A percentile compares a stretch with the other conserved stretches of the same genome.
Evolutionary conservation across 2,329 filamentous ascomycete genomes (phyloP).

Genomic region (Purpureocillium lavendulum): DNA sequence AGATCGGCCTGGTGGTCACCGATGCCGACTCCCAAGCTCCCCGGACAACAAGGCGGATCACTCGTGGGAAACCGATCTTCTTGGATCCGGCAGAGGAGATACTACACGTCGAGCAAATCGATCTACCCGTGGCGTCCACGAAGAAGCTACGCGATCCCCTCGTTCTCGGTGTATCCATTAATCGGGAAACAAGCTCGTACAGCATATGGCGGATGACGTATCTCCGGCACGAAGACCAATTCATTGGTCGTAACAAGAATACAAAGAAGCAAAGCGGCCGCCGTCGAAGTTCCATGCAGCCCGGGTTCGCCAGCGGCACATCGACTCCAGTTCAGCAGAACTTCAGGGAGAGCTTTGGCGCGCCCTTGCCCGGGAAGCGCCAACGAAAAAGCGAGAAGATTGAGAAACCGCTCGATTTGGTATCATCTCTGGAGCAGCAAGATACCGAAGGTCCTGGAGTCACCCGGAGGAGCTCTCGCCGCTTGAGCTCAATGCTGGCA

Average conservation of each 20-base stretch:
- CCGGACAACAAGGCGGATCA: slow-evolving; percentile 20
- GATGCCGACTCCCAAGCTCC: slow-evolving; percentile 33
- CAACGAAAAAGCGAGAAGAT: slow-evolving; percentile 41
- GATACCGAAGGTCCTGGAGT: slow-evolving; percentile 48
- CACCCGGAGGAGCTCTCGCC: slow-evolving; percentile 55
- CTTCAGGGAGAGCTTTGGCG: slow-evolving; percentile 71
- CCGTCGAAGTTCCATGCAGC: slow-evolving; percentile 56
- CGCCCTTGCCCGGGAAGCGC: slow-evolving; percentile 43
- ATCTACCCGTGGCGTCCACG: slow-evolving; percentile 39
- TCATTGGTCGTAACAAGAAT: slow-evolving; percentile 37
- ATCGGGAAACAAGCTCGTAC: slow-evolving; percentile 66
- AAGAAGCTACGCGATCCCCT: slow-evolving; percentile 40
- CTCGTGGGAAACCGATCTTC: slow-evolving; percentile 38
- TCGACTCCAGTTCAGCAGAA: slow-evolving; percentile 67
- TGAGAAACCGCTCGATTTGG: slow-evolving; percentile 52
- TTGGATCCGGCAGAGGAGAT: slow-evolving; percentile 75
- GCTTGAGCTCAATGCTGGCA: slow-evolving; percentile 86
- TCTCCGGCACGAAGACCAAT: slow-evolving; percentile 56
- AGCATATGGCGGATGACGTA: slow-evolving; percentile 82
- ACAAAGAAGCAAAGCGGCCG: slow-evolving; percentile 38
- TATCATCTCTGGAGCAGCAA: slow-evolving; percentile 59
- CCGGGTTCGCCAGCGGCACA: slow-evolving; percentile 62
- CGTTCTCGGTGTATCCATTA: slow-evolving; percentile 72
- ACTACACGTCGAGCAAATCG: slow-evolving; percentile 66
- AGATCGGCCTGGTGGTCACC: slow-evolving; percentile 74